These are phyloP conservation scores for Usnea hakonensis DNA, from an alignment of 495 filamentous ascomycete genomes.

Conservation along the genomic window DNA sequence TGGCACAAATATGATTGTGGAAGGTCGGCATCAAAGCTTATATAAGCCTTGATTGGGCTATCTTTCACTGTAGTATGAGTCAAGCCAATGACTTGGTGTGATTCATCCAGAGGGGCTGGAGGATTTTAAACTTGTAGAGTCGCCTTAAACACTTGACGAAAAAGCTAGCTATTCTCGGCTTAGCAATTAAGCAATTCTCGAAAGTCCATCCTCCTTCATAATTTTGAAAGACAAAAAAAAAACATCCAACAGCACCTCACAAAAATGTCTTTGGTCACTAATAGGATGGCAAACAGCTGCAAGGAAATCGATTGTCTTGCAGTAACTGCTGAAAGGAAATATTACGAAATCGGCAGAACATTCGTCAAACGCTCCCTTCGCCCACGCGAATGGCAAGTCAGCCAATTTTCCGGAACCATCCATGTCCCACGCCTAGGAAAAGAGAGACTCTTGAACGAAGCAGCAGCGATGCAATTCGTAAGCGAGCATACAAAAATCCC, in stretches of 20 bases:
- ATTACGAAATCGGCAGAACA: neutral
- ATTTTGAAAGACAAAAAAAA: no score
- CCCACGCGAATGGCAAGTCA: neutral
- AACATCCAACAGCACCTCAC: neutral
- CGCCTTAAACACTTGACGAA: no score
- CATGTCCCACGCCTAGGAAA: neutral
- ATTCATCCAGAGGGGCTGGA: no score
- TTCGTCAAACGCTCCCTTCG: neutral
- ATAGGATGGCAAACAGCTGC: neutral
- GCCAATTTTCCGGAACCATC: neutral
- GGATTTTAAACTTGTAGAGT: no score
- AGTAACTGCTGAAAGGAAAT: constrained; percentile 1
- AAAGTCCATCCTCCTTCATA: no score
- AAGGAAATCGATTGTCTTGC: neutral
- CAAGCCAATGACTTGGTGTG: no score
- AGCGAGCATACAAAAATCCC: neutral
- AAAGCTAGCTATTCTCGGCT: no score
- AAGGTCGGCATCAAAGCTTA: no score
- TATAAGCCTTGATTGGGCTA: no score
- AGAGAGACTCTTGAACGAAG: constrained; percentile 1
- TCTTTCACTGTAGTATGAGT: no score
- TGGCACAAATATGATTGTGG: no score
- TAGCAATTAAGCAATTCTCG: no score
- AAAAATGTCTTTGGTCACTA: neutral
- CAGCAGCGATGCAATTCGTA: neutral